These are phyloP conservation scores for Monosporozyma siamensis DNA, from an alignment of 805 yeast genomes.

Conservation along the genomic window DNA sequence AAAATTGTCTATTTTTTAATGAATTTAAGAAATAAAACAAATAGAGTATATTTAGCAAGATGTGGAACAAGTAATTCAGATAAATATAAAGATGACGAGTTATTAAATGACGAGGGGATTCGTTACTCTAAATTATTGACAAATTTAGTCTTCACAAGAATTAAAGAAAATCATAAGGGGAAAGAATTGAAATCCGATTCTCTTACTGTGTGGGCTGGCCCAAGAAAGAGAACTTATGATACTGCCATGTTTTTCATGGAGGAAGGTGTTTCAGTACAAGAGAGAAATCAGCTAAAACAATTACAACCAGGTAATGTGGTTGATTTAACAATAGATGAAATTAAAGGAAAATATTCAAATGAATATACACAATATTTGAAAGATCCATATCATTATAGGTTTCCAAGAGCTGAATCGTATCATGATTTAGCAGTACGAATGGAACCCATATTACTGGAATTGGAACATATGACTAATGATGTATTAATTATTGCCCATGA, in stretches of 20 bases:
- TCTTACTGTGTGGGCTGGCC: constrained; percentile 79
- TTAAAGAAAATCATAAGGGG: constrained; percentile 21
- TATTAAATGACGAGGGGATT: constrained; percentile 64
- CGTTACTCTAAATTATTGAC: constrained; percentile 58
- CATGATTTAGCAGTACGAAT: constrained; percentile 92
- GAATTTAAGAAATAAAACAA: constrained; percentile 81
- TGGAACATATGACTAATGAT: constrained; percentile 87
- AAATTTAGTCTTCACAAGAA: constrained; percentile 38
- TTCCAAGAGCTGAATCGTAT: constrained; percentile 86
- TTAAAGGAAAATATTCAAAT: constrained; percentile 50
- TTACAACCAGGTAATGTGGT: constrained; percentile 85
- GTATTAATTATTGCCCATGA: constrained; percentile 89
- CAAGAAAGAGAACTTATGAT: constrained; percentile 72
- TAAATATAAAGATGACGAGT: constrained; percentile 69
- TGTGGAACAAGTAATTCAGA: constrained; percentile 45
- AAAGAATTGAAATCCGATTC: constrained; percentile 3
- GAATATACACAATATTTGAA: constrained; percentile 55
- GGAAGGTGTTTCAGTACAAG: constrained; percentile 54
- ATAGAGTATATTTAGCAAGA: constrained; percentile 88
- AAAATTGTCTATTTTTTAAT: constrained; percentile 86
- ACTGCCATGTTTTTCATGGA: constrained; percentile 63
- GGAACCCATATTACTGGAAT: constrained; percentile 86
- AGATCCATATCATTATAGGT: constrained; percentile 91
- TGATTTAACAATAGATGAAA: constrained; percentile 51
- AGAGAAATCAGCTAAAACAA: constrained; percentile 77